Base-by-base conservation (phyloP, 2,329 filamentous ascomycete species). In the Aspergillus uvarum region DNA sequence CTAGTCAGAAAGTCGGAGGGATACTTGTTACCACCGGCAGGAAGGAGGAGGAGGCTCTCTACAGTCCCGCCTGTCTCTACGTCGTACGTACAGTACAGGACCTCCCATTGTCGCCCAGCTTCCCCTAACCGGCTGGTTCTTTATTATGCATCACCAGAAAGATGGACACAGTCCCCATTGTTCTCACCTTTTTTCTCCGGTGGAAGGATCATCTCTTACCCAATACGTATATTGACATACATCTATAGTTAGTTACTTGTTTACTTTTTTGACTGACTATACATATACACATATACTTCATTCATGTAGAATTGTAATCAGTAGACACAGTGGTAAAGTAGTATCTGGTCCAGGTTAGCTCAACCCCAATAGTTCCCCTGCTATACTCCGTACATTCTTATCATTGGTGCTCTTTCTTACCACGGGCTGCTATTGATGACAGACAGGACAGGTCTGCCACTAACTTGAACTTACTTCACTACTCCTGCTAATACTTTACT, bases 401-500 rank as follows among this genome's bases (percentile, higher is more conserved):
- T 55, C 44, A 55, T 55, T 55, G 53, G 53, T 47, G 29, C 53
- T 48, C 47, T 44, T 55, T 55, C 47, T 47, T 55, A 47, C 53
- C 42, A 48, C 53, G 26, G 42, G 47, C 47, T 49, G 47, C 47
- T 49, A 26, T 49, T 49, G 47, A 24, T 50, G 48, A 24, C 29
- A 26, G 22, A 29, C 14, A n/a, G 21, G 47, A 12, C 24, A 24
- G 3, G 48, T 24, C 48, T 50, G 22, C 22, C 16, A 29, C 22
- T 49, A 26, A 16, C 12, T 16, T n/a, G 14, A n/a, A 44, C n/a
- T 19, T 44, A 19, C 16, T 16, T 44, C 11, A 16, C 14, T 22
- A 22, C 22, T 22, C 22, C 2, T 22, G 2, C 22, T 22, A 22
- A 2, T 22, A 22, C 22, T 22, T 22, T 22, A 22, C 22, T 22